Base-by-base conservation (phyloP, 2,329 filamentous ascomycete genomes). In the Calonectria henricotiae region DNA sequence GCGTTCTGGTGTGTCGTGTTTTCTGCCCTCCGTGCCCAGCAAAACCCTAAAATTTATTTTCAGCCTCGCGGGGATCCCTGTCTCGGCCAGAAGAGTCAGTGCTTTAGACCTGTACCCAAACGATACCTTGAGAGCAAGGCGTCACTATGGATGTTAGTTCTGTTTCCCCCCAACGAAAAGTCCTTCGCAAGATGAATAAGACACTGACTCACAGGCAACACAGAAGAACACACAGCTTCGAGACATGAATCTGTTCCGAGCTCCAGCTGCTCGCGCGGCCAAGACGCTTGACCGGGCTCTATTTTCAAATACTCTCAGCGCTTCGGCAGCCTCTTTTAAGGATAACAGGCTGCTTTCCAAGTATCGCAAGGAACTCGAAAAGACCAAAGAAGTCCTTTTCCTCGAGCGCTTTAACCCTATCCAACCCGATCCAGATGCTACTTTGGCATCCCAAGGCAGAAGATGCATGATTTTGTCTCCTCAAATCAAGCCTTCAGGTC, bases 221-320 rank as follows among this genome's bases (percentile, higher is more conserved):
- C 41, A 75, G 76, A 79, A 79, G 73, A 78, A 74, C 71, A 73
- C 76, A 46, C 74, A 77, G 54, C 66, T 79, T 27, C 79, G 81
- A 70, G 82, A 85, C 55, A 90, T 90, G 88, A 85, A 84, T 73
- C 79, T 89, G 62, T 94, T 98, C 82, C 90, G 92, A 74, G 94
- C 95, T 55, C 95, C 95, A 27, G 86, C 67, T 30, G 80, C 96
- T 77, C 92, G 93, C 81, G 91, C 92, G 70, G 93, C 94, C 85
- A 91, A 91, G 79, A 89, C 89, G 61, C 90, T 99, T 73, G 95
- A 99, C 84, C 91, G 94, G 75, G 88, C 92, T 17, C 91, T 97
- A 73, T 98, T 98, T 85, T 87, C 89, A 63, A 94, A 92, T 81
- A 93, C 88, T 1, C 85, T 98, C 66, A 91, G 92, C 27, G 86